A percentile compares a stretch with the other conserved stretches of the same genome.
Conservation (phyloP, 306 rosid species). For the Benincasa hispida region DNA sequence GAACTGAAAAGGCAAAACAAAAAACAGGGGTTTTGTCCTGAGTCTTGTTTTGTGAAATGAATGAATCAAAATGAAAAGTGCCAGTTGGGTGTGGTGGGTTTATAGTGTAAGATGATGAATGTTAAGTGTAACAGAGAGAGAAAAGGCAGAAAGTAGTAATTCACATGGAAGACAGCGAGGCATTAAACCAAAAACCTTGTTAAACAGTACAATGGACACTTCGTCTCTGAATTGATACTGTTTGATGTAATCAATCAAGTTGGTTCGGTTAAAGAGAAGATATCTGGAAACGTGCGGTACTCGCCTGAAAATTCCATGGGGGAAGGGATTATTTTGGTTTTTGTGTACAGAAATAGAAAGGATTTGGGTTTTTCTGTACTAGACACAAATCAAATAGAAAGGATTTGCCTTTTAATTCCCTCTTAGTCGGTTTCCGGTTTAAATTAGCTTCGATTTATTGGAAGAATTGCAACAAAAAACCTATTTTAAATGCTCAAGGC, state of each 20-base stretch:
- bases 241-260: constrained; percentile 8
- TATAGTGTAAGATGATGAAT: constrained; percentile 24
- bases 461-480: too few relatives aligned
- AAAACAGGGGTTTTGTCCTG: background rate
- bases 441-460: too few relatives aligned
- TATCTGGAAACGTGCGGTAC: constrained; percentile 3
- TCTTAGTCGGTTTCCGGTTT: too few relatives aligned
- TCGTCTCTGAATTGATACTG: background rate
- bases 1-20: background rate
- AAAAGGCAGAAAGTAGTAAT: too few relatives aligned
- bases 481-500: too few relatives aligned
- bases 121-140: constrained; percentile 3
- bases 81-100: constrained; percentile 31
- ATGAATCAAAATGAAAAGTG: constrained; percentile 31
- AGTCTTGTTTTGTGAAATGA: background rate
- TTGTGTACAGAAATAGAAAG: constrained; percentile 1
- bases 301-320: constrained; percentile 8
- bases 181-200: constrained; percentile 28
- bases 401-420: too few relatives aligned
- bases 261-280: background rate
- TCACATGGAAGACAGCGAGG: constrained; percentile 90
- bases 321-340: constrained; percentile 1
- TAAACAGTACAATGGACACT: constrained; percentile 11
- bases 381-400: background rate
- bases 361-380: background rate